Percentiles rank a stretch among this genome's conserved stretches.
These are phyloP conservation scores for Salmacisia buchloeana DNA, from an alignment of 1,284 basidiomycete species.

Conservation along the genomic window DNA sequence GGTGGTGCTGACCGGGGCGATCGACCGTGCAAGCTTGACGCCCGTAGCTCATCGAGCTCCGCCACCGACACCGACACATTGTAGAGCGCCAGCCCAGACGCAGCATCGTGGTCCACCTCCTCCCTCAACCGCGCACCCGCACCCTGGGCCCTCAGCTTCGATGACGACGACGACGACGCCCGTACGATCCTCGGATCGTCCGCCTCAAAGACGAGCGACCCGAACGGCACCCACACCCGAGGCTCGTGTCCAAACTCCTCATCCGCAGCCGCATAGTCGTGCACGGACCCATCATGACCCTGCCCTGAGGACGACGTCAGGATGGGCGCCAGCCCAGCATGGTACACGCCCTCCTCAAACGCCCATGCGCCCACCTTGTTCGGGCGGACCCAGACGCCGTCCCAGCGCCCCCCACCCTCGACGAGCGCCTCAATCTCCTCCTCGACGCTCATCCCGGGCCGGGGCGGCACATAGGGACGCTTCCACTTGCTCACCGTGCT, in stretches of 20 bases:
- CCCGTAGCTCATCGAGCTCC: neutral
- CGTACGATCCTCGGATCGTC: neutral
- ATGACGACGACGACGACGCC: too few species aligned
- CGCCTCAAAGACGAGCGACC: neutral
- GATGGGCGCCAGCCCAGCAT: constrained; percentile 43
- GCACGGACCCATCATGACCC: neutral
- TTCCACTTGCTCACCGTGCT: constrained; percentile 85
- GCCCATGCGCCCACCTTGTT: constrained; percentile 7
- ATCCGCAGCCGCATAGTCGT: neutral
- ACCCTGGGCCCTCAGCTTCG: neutral
- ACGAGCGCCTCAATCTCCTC: constrained; percentile 86
- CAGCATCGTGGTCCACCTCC: neutral
- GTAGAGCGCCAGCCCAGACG: neutral
- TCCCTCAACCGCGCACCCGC: neutral
- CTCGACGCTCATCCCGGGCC: constrained; percentile 62
- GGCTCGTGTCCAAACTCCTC: neutral
- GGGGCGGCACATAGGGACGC: constrained; percentile 67
- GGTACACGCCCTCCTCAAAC: constrained; percentile 47
- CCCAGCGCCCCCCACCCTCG: constrained; percentile 63
- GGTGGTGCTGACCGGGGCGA: neutral
- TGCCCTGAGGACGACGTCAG: neutral
- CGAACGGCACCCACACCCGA: neutral
- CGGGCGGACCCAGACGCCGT: constrained; percentile 55
- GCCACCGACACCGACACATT: neutral
- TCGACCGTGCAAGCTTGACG: neutral